A percentile compares a stretch with the other conserved stretches of the same genome.
Evolutionary conservation across 1,139 yeast genomes (phyloP).

Genomic region (Yamadazyma sp.): DNA sequence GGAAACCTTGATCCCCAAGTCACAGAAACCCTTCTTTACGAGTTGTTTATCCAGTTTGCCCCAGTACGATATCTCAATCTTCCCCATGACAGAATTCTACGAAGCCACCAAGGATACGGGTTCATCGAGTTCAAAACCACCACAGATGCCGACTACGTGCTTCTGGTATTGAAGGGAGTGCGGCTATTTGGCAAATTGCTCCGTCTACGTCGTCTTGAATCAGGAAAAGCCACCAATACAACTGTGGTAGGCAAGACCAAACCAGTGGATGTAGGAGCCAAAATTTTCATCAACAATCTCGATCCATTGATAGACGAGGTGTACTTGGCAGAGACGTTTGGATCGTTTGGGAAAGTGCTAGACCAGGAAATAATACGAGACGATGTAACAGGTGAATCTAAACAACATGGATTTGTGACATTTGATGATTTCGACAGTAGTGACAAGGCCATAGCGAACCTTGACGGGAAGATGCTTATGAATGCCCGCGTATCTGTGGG

Average conservation of each 20-base stretch:
- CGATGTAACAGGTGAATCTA: conserved; percentile 46
- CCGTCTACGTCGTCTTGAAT: conserved; percentile 36
- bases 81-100: conserved; percentile 76
- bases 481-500: conserved; percentile 60
- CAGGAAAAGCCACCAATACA: conserved; percentile 7
- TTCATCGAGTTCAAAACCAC: conserved; percentile 69
- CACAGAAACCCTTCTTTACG: conserved; percentile 68
- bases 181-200: conserved; percentile 64
- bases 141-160: conserved; percentile 71
- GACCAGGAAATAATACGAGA: conserved; percentile 58
- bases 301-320: conserved; percentile 68
- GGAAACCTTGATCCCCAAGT: conserved; percentile 82
- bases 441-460: conserved; percentile 67
- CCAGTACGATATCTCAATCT: conserved; percentile 70
- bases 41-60: conserved; percentile 81
- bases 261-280: conserved; percentile 64
- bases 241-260: conserved; percentile 2
- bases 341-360: conserved; percentile 65
- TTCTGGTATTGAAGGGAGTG: conserved; percentile 60
- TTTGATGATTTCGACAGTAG: conserved; percentile 66
- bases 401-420: conserved; percentile 62
- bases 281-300: conserved; percentile 69
- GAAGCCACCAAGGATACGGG: conserved; percentile 83
- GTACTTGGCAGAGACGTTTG: conserved; percentile 59
- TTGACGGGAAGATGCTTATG: conserved; percentile 71